phyloP scores from a whole-genome alignment of 192 early-diverging fungal genomes.

The Backusella mclennaniae region DNA sequence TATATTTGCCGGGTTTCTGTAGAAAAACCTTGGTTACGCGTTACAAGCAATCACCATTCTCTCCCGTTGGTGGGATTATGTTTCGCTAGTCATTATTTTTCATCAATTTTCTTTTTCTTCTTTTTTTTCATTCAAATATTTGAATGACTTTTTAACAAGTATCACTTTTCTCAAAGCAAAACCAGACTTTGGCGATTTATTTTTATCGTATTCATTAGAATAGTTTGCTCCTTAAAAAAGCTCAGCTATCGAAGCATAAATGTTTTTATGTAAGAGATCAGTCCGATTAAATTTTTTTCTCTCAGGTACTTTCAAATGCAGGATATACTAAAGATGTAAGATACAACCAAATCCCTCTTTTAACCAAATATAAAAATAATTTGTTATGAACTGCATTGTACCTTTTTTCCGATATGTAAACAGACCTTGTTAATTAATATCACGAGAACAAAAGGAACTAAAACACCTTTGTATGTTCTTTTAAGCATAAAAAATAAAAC shows the following conservation, averaged over 20 bases:
- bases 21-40: neutral
- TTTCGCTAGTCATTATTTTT: neutral
- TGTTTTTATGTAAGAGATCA: slow-evolving; percentile 7
- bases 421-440: neutral
- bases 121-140: neutral
- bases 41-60: neutral
- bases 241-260: neutral
- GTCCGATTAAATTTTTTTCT: neutral
- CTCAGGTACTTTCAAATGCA: neutral
- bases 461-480: neutral
- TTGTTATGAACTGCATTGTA: neutral
- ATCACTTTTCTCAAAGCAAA: neutral
- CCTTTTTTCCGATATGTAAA: neutral
- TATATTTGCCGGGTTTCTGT: neutral
- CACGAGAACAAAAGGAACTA: neutral
- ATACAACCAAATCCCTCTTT: neutral
- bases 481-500: neutral
- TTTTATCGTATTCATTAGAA: neutral
- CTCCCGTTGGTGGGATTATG: neutral
- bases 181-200: neutral
- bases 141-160: neutral
- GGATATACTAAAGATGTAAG: neutral
- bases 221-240: neutral
- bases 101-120: neutral
- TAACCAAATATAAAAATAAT: neutral